Percentiles rank a stretch among this genome's conserved stretches.
Conservation (phyloP, 225 moss, liverwort and hornwort species). For the Thuidium tamariscinum region DNA sequence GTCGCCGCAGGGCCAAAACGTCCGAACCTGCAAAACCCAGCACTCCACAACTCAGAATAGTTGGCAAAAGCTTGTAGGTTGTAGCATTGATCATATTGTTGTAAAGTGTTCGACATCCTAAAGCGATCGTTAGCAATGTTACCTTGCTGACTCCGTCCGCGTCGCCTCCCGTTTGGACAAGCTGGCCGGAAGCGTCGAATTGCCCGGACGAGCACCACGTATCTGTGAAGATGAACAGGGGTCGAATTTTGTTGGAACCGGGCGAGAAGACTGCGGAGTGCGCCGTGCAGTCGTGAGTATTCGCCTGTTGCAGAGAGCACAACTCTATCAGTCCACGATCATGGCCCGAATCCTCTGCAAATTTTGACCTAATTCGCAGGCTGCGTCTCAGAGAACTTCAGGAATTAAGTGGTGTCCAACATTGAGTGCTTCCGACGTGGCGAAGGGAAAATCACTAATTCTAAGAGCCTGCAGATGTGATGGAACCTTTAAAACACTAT, state of each 20-base stretch:
- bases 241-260: constrained; percentile 24
- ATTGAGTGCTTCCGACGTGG: neutral
- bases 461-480: neutral
- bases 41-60: neutral
- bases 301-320: constrained; percentile 6
- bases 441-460: neutral
- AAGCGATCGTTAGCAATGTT: neutral
- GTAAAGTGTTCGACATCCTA: neutral
- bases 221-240: constrained; percentile 29
- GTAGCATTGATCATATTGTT: neutral
- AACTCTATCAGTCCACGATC: neutral
- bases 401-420: neutral
- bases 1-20: constrained; percentile 17
- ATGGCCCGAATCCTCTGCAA: neutral
- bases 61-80: too few species aligned
- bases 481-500: neutral
- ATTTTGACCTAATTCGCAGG: neutral
- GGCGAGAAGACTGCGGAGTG: constrained; percentile 44
- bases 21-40: constrained; percentile 17
- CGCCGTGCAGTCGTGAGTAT: constrained; percentile 36
- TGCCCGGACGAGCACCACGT: constrained; percentile 49
- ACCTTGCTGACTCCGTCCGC: constrained; percentile 24
- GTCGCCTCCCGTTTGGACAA: constrained; percentile 50
- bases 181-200: constrained; percentile 22
- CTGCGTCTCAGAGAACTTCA: neutral